Evolutionary conservation across 306 rosid species (phyloP).

Genomic region (Adenanthera pavonina): DNA sequence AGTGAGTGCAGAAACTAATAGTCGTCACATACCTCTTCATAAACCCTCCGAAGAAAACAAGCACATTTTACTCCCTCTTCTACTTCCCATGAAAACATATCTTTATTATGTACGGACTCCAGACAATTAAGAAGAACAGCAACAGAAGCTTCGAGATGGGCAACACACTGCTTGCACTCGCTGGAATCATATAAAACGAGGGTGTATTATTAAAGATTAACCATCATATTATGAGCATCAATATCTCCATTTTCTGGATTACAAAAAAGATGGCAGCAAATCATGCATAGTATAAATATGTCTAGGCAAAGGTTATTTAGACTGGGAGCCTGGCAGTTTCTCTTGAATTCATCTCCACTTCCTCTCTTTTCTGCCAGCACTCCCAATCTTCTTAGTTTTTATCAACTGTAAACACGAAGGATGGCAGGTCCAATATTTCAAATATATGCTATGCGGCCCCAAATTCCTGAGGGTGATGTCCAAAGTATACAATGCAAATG

Average conservation of each 20-base stretch:
- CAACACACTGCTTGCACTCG: constrained; percentile 69
- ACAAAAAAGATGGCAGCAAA: constrained; percentile 30
- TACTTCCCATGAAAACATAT: constrained; percentile 69
- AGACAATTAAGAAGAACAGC: constrained; percentile 76
- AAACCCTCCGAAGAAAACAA: constrained; percentile 73
- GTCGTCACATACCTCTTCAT: constrained; percentile 76
- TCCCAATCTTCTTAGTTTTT: not conserved
- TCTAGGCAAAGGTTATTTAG: not conserved
- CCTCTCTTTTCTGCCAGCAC: not conserved
- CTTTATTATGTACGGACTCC: constrained; percentile 67
- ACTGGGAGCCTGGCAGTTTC: not conserved
- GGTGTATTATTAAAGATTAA: constrained; percentile 11
- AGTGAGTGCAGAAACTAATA: constrained; percentile 6
- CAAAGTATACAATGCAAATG: not conserved
- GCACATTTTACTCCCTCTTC: constrained; percentile 91
- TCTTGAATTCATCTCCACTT: not conserved
- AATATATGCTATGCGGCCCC: not conserved
- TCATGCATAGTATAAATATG: not conserved
- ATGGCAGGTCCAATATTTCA: not conserved
- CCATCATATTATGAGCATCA: constrained; percentile 14
- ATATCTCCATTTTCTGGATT: constrained; percentile 12
- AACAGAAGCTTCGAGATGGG: constrained; percentile 80
- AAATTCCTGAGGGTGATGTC: not conserved
- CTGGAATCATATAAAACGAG: constrained; percentile 51
- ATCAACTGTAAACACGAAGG: not conserved